Evolutionary conservation across 2,329 filamentous ascomycete species (phyloP), one percentile per base, ranked within the genome.

Genomic region (Fusarium nygamai): DNA sequence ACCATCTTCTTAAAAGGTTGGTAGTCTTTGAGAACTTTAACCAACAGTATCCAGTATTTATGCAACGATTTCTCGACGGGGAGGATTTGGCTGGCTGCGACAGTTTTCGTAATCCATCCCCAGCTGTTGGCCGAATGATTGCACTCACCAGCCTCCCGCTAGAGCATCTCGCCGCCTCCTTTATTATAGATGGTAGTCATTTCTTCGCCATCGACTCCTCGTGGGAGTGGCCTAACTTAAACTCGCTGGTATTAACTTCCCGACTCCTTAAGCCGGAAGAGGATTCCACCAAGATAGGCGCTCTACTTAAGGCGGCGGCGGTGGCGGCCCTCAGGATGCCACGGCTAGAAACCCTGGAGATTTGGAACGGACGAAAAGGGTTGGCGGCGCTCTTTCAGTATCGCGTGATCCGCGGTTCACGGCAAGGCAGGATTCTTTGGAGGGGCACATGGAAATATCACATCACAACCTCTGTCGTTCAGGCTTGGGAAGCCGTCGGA

Each of bases 361-460:
- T 82, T 48, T 83, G 79, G 81, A 81, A 82, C 63, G 79, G 79
- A 20, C 22, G 20, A 66, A 31, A 58, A 47, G 72, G 73, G 4
- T 17, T 78, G 54, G 77, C 76, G 7, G 69, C 71, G 61, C 69
- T 80, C 31, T 80, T 80, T 19, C 67, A 69, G 33, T 79, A 75
- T 61, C 57, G 73, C 36, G 6, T 31, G 22, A 61, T 22, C 33
- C 29, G 44, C 22, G 34, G 58, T 34, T 20, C 29, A 51, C 56
- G 59, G 54, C 48, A 66, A 14, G 67, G 69, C 43, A 53, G 47
- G 7, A 43, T 63, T 17, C 38, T 54, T 24, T 54, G 57, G 43
- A 61, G 57, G 38, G 63, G 64, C 14, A 68, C 60, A 19, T 47
- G 69, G 64, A 70, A 73, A 50, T 22, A 53, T 12, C 14, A 8